These are phyloP conservation scores for Tephrocybe sp. DNA, from an alignment of 768 basidiomycete genomes.

Conservation along the genomic window DNA sequence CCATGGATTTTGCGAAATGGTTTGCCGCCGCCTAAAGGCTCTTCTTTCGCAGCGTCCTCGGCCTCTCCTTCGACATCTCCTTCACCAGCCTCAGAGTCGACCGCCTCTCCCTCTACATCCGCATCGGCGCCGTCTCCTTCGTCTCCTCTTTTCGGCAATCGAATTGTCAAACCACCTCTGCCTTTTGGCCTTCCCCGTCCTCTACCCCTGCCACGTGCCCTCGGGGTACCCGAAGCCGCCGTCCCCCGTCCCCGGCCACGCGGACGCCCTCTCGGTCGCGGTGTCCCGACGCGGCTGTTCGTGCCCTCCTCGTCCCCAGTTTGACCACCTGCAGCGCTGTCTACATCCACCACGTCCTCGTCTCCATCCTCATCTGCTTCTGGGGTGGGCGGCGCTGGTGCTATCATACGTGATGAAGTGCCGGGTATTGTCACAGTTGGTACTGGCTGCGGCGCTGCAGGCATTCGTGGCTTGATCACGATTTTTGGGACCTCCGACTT, in stretches of 20 bases:
- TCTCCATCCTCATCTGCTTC: constrained; percentile 33
- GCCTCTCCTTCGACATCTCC: constrained; percentile 27
- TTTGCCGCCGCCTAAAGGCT: constrained; percentile 54
- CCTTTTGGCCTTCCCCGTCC: constrained; percentile 31
- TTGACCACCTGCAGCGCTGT: constrained; percentile 32
- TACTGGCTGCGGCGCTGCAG: constrained; percentile 22
- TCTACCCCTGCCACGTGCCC: constrained; percentile 39
- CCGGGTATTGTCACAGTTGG: constrained; percentile 20
- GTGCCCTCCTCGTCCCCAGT: constrained; percentile 26
- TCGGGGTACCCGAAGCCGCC: constrained; percentile 27
- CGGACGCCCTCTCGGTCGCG: constrained; percentile 41
- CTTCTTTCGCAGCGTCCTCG: constrained; percentile 41
- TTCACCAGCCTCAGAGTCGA: constrained; percentile 36
- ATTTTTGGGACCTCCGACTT: constrained; percentile 39
- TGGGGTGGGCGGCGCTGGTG: constrained; percentile 17
- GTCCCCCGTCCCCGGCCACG: constrained; percentile 38
- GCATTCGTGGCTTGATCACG: constrained; percentile 44
- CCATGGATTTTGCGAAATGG: constrained; percentile 77
- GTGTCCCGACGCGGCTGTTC: constrained; percentile 27
- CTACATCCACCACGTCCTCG: constrained; percentile 40
- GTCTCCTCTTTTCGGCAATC: constrained; percentile 28
- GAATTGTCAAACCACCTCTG: constrained; percentile 27
- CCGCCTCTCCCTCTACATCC: constrained; percentile 37
- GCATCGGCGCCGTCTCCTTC: constrained; percentile 35
- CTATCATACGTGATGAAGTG: constrained; percentile 23